Conservation (phyloP, 2,329 filamentous ascomycete genomes). For the Fusarium caatingaense region DNA sequence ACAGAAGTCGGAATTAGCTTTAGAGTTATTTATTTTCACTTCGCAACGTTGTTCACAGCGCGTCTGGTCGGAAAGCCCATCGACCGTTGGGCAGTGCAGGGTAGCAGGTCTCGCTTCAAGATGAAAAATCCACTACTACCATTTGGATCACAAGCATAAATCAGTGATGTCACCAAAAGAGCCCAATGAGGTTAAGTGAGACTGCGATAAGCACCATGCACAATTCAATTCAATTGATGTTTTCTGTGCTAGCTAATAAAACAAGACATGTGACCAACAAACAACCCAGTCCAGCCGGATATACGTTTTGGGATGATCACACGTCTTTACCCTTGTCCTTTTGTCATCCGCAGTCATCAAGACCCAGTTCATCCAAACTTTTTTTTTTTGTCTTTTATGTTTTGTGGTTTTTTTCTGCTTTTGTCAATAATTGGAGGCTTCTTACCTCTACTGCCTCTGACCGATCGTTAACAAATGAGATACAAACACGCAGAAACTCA, state of each 20-base stretch:
- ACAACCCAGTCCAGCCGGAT: not conserved
- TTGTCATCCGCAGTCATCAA: not conserved
- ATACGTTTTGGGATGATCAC: not conserved
- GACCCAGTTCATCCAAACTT: not conserved
- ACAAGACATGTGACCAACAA: not conserved
- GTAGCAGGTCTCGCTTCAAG: not conserved
- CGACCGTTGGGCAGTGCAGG: not conserved
- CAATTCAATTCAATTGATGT: not conserved
- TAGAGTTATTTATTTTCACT: not conserved
- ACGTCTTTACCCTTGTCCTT: rapidly evolving
- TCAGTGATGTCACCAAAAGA: not conserved
- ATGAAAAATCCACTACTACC: not conserved
- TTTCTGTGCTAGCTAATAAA: not conserved
- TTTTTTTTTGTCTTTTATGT: not conserved
- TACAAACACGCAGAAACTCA: not conserved
- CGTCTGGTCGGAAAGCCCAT: not conserved
- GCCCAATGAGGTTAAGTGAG: not conserved
- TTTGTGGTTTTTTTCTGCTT: not conserved
- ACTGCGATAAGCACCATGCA: not conserved
- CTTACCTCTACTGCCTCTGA: not conserved
- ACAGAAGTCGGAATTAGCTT: rapidly evolving
- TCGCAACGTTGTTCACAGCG: rapidly evolving
- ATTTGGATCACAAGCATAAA: not conserved
- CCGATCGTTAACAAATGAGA: not conserved
- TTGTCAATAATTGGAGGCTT: not conserved